Percentiles rank a stretch among this genome's conserved stretches.
phyloP scores from a whole-genome alignment of 208 protist species.

The Naegleria fowleri region DNA sequence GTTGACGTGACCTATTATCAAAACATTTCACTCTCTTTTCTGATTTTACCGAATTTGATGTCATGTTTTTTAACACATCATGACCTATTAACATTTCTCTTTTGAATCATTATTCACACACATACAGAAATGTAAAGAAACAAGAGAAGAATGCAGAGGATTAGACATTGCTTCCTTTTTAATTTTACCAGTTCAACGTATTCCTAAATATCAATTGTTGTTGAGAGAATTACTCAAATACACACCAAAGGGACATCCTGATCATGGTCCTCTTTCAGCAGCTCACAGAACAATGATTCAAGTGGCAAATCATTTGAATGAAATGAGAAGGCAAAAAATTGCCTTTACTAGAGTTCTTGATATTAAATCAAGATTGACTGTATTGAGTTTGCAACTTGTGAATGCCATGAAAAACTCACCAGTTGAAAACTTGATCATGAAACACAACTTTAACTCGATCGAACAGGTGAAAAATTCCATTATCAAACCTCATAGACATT shows the following conservation, averaged over 20 bases:
- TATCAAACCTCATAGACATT: slow-evolving; percentile 12
- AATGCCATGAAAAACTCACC: not conserved
- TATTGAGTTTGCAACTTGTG: not conserved
- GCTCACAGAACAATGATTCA: not conserved
- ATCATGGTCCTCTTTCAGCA: not conserved
- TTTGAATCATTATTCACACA: too few relatives aligned
- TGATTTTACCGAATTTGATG: too few relatives aligned
- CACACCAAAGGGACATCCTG: not conserved
- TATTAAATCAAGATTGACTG: not conserved
- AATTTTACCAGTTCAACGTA: slow-evolving; percentile 21
- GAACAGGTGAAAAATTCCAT: not conserved
- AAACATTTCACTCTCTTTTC: too few relatives aligned
- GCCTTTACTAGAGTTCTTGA: not conserved
- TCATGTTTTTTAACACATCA: too few relatives aligned
- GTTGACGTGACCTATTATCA: not conserved
- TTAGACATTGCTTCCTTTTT: not conserved
- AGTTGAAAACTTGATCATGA: not conserved
- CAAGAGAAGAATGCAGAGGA: not conserved
- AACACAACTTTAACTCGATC: not conserved
- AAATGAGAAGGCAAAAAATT: not conserved
- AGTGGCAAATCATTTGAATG: slow-evolving; percentile 23
- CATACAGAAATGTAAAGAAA: slow-evolving; percentile 17
- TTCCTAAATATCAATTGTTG: slow-evolving; percentile 12
- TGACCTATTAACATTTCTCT: not conserved
- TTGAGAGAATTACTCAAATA: slow-evolving; percentile 15